Conservation (phyloP, 1,284 basidiomycete species). For the Cystobasidium sp. region DNA sequence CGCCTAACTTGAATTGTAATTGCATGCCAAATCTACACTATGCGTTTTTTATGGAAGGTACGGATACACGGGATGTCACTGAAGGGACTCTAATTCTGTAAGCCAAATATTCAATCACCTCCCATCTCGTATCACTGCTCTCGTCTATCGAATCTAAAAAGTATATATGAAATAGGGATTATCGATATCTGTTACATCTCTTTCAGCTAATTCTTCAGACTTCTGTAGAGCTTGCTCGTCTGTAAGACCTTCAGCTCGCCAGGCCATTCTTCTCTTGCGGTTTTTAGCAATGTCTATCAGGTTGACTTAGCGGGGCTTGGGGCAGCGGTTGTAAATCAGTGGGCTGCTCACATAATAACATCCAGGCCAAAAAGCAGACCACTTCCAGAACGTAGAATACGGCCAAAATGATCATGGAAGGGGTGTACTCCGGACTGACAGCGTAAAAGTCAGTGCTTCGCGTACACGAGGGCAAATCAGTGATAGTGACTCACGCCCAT, state of each 20-base stretch:
- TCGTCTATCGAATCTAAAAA: background rate
- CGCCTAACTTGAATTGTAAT: no score
- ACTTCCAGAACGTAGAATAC: conserved; percentile 33
- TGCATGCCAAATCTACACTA: no score
- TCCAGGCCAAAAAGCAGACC: conserved; percentile 25
- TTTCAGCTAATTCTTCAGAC: conserved; percentile 5
- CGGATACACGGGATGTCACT: no score
- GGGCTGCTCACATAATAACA: conserved; percentile 10
- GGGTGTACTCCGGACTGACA: conserved; percentile 26
- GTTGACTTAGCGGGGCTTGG: background rate
- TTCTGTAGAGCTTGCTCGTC: conserved; percentile 18
- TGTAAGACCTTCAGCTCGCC: conserved; percentile 21
- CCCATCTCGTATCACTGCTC: background rate
- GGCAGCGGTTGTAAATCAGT: background rate
- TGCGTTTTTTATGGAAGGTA: no score
- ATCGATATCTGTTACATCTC: conserved; percentile 34
- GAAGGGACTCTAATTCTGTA: background rate
- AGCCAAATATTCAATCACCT: background rate
- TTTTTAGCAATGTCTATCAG: conserved; percentile 9
- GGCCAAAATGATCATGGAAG: conserved; percentile 24
- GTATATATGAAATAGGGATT: conserved; percentile 36
- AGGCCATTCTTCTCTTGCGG: background rate
- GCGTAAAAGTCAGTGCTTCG: conserved; percentile 41
- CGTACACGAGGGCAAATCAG: no score
- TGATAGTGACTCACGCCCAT: conserved; percentile 16